phyloP scores from a whole-genome alignment of 2,329 filamentous ascomycete species.

The Madurella fahalii region DNA sequence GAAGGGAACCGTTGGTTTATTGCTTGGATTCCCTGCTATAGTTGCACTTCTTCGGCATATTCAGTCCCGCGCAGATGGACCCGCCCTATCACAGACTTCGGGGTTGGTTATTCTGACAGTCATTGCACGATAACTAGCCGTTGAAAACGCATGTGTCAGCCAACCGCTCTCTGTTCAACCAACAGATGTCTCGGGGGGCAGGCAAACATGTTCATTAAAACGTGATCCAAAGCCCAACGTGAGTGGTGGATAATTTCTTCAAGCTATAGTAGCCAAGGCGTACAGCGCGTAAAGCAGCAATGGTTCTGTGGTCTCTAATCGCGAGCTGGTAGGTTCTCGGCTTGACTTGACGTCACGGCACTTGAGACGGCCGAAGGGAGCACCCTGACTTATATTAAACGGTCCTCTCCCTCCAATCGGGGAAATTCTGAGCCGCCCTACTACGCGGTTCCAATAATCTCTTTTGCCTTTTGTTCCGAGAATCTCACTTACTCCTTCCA shows the following conservation, averaged over 20 bases:
- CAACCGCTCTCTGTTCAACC: too few species aligned
- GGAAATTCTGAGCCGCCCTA: not conserved
- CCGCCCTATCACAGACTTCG: too few species aligned
- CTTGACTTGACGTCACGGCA: not conserved
- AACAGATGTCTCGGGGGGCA: not conserved
- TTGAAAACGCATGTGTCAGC: too few species aligned
- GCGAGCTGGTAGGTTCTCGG: not conserved
- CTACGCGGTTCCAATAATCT: not conserved
- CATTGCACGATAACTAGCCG: too few species aligned
- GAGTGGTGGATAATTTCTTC: not conserved
- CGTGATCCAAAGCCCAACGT: not conserved
- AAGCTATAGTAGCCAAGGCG: not conserved
- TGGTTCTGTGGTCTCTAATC: not conserved
- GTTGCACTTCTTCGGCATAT: too few species aligned
- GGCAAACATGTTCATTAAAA: not conserved
- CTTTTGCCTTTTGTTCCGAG: too few species aligned
- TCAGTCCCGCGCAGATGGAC: too few species aligned
- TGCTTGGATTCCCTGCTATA: too few species aligned
- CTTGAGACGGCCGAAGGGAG: not conserved
- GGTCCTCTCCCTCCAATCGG: not conserved
- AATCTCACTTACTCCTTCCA: too few species aligned
- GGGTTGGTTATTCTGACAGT: too few species aligned
- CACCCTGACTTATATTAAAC: not conserved
- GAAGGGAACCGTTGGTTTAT: too few species aligned
- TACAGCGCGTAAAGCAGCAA: not conserved